Conservation (phyloP, 2,329 filamentous ascomycete genomes). For the Furcasterigmium sp. region DNA sequence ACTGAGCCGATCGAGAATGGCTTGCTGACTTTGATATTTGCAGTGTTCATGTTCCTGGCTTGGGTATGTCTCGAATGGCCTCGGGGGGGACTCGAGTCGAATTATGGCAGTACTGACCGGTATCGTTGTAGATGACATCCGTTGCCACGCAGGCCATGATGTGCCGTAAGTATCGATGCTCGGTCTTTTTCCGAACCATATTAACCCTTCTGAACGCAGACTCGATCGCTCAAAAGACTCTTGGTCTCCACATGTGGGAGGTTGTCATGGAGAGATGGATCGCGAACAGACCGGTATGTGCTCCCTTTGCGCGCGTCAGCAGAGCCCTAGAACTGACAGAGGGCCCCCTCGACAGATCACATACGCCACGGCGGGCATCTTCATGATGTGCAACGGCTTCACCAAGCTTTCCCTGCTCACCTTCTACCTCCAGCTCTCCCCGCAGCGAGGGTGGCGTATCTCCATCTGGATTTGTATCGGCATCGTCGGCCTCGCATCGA, state of each 20-base stretch:
- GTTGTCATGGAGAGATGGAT: too few relatives aligned
- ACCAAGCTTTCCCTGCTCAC: slow-evolving; percentile 31
- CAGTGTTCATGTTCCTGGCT: slow-evolving; percentile 8
- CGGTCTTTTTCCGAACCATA: too few relatives aligned
- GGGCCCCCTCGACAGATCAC: slow-evolving; percentile 6
- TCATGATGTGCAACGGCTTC: slow-evolving; percentile 26
- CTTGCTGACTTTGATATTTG: not conserved
- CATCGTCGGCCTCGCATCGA: slow-evolving; percentile 23
- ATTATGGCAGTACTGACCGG: not conserved
- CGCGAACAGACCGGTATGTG: too few relatives aligned
- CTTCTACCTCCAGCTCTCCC: slow-evolving; percentile 31
- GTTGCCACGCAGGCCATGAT: slow-evolving; percentile 5
- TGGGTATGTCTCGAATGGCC: slow-evolving; percentile 7
- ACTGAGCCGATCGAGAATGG: not conserved
- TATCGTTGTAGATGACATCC: slow-evolving; percentile 2
- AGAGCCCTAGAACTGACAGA: too few relatives aligned
- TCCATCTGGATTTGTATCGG: slow-evolving; percentile 21
- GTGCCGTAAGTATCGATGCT: not conserved
- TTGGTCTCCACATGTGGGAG: slow-evolving; percentile 9
- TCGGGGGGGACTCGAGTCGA: too few relatives aligned
- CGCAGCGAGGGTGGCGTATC: slow-evolving; percentile 24
- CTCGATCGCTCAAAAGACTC: not conserved
- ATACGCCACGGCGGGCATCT: slow-evolving; percentile 21
- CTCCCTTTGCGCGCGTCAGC: too few relatives aligned
- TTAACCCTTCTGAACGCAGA: too few relatives aligned